Percentiles rank a stretch among this genome's conserved stretches.
phyloP scores from a whole-genome alignment of 2,329 filamentous ascomycete species.

The Aureobasidium namibiae region DNA sequence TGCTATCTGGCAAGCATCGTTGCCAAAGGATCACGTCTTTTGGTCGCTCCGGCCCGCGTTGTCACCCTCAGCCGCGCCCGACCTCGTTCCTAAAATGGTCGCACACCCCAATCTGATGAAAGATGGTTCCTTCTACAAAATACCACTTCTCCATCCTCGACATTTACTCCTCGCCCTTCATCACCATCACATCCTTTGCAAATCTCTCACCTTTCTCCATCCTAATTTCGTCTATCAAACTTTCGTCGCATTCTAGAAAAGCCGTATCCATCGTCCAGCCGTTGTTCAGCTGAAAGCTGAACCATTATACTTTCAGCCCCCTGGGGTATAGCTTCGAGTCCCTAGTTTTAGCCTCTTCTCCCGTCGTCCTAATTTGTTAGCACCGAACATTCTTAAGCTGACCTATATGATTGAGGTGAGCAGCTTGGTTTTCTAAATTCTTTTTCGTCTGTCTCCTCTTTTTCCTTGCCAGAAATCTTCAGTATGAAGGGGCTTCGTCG shows the following conservation, averaged over 20 bases:
- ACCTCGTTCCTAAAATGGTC: slow-evolving; percentile 1
- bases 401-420: not conserved
- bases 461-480: not conserved
- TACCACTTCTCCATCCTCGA: not conserved
- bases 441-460: not conserved
- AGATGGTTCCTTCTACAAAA: not conserved
- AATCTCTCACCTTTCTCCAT: not conserved
- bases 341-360: slow-evolving; percentile 3
- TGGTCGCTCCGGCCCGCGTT: not conserved
- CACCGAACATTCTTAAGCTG: not conserved
- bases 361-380: not conserved
- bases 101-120: not conserved
- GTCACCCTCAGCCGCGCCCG: slow-evolving; percentile 4
- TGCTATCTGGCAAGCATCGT: not conserved
- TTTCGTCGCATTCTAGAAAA: not conserved
- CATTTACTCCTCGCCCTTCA: not conserved
- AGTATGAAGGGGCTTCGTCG: slow-evolving; percentile 10
- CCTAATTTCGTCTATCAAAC: not conserved
- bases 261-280: not conserved
- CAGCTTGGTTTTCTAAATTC: not conserved
- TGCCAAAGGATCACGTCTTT: not conserved
- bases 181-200: not conserved
- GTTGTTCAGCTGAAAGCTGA: slow-evolving; percentile 6
- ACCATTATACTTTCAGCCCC: slow-evolving; percentile 2
- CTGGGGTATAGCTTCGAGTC: slow-evolving; percentile 5